These are phyloP conservation scores for Podila clonocystis DNA, from an alignment of 192 early-diverging fungal genomes.

Conservation along the genomic window DNA sequence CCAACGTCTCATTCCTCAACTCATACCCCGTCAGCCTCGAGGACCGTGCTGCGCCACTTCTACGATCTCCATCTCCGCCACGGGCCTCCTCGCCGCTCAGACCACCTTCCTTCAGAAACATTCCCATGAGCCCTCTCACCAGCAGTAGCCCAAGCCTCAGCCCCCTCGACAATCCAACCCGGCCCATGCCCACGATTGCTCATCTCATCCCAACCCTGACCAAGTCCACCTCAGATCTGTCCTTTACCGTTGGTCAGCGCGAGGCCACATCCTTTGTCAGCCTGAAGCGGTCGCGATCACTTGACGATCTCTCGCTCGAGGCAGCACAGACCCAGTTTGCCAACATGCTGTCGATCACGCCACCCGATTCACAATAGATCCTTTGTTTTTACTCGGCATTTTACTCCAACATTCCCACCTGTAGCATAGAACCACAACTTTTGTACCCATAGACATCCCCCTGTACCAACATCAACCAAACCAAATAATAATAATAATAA, in stretches of 20 bases:
- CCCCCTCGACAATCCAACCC: not conserved
- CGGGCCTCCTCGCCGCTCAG: slow-evolving; percentile 1
- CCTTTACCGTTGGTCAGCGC: not conserved
- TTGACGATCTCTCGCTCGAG: not conserved
- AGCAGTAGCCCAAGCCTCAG: not conserved
- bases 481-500: no score
- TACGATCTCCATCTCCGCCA: not conserved
- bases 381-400: not conserved
- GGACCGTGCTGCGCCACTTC: slow-evolving; percentile 2
- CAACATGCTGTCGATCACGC: not conserved
- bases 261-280: not conserved
- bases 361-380: not conserved
- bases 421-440: no score
- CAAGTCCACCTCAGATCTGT: not conserved
- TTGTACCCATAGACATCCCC: no score
- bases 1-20: slow-evolving; percentile 33
- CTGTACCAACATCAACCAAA: no score
- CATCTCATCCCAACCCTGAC: not conserved
- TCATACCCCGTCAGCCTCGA: slow-evolving; percentile 26
- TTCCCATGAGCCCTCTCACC: no score
- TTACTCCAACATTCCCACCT: no score
- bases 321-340: not conserved
- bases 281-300: not conserved
- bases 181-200: not conserved
- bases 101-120: not conserved